Evolutionary conservation across 768 basidiomycete species (phyloP).

Genomic region (Leccinum disarticulatum): DNA sequence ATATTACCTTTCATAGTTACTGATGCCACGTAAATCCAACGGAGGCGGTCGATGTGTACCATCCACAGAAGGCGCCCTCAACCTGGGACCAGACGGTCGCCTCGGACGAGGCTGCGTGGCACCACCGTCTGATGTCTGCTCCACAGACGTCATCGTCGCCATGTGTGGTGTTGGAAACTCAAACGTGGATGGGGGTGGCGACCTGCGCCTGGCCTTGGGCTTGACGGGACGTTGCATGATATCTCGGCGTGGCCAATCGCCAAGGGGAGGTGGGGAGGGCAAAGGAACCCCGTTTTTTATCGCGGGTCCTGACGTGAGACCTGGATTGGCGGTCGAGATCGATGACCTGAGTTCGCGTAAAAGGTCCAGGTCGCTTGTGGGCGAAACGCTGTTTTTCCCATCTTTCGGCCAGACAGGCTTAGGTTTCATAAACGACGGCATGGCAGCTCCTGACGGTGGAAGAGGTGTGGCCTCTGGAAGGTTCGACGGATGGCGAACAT

Average conservation of each 20-base stretch:
- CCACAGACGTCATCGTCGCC: constrained; percentile 2
- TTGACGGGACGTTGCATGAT: constrained; percentile 28
- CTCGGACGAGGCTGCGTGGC: constrained; percentile 25
- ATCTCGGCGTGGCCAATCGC: constrained; percentile 55
- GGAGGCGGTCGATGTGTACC: constrained; percentile 18
- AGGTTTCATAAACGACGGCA: constrained; percentile 20
- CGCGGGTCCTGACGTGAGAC: constrained; percentile 20
- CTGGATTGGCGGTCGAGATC: constrained; percentile 30
- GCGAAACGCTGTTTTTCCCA: constrained; percentile 2
- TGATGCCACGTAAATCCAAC: constrained; percentile 19
- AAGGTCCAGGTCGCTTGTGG: constrained; percentile 9
- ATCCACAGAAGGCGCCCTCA: constrained; percentile 22
- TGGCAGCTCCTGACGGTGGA: constrained; percentile 22
- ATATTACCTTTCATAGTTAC: constrained; percentile 4
- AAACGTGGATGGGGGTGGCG: constrained; percentile 19
- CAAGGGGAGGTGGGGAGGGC: constrained; percentile 46
- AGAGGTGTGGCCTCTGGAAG: constrained; percentile 29
- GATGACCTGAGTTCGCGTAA: constrained; percentile 22
- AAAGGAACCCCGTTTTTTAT: constrained; percentile 11
- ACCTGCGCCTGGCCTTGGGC: constrained; percentile 6
- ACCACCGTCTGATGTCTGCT: constrained; percentile 4
- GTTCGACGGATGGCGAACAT: constrained; percentile 7
- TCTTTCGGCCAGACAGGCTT: constrained; percentile 12
- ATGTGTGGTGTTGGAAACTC: constrained; percentile 23
- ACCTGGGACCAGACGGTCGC: constrained; percentile 35